A percentile compares a stretch with the other conserved stretches of the same genome.
phyloP scores from a whole-genome alignment of 192 early-diverging fungal genomes.

The Gryganskiella cystojenkinii region DNA sequence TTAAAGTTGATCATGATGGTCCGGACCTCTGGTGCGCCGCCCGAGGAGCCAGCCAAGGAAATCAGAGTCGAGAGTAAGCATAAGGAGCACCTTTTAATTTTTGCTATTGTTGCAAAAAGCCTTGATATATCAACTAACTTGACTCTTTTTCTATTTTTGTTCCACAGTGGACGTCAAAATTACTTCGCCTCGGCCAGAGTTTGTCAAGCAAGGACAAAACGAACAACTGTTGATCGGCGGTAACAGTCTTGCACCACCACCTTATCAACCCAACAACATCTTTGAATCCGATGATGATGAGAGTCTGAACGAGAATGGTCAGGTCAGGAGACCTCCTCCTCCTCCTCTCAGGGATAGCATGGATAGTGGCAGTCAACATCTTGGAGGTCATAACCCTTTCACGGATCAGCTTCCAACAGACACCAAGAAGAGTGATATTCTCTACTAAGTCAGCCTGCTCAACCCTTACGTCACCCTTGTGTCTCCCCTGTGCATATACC shows the following conservation, averaged over 20 bases:
- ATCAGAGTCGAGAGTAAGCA: conserved; percentile 36
- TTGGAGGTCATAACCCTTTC: too few species aligned
- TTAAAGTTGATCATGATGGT: conserved; percentile 50
- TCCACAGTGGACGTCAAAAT: conserved; percentile 32
- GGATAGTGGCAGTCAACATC: too few species aligned
- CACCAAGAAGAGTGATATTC: too few species aligned
- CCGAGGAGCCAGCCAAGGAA: conserved; percentile 32
- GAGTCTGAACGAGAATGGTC: too few species aligned
- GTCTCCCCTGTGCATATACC: too few species aligned
- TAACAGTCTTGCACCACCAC: conserved; percentile 11
- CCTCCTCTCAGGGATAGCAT: too few species aligned
- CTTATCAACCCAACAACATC: conserved; percentile 17
- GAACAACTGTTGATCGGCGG: not conserved
- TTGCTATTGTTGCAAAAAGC: not conserved
- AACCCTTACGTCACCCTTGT: too few species aligned
- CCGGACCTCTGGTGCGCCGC: not conserved
- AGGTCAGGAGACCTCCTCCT: too few species aligned
- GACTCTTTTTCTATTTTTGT: not conserved
- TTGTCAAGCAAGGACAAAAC: not conserved
- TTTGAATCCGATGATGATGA: too few species aligned
- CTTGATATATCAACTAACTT: not conserved
- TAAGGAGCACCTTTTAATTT: not conserved
- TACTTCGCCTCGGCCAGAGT: conserved; percentile 42
- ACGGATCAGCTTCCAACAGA: too few species aligned
- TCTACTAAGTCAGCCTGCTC: too few species aligned